Base-by-base conservation (phyloP, 1,139 yeast species). In the Yamadazyma dendronema region DNA sequence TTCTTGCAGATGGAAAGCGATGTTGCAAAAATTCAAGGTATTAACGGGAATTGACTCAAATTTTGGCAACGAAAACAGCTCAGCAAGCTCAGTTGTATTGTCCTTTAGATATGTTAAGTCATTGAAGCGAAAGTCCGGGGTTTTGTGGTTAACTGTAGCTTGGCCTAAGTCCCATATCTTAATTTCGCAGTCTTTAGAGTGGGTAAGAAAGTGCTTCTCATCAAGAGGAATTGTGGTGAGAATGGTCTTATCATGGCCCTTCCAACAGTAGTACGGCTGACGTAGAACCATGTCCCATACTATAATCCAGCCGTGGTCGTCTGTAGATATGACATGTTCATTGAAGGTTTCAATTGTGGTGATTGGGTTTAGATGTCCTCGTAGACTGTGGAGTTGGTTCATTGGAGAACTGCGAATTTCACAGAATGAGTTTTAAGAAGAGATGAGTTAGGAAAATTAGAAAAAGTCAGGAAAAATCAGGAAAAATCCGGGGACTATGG, bases 21-120 rank as follows among this genome's bases (percentile, higher is more conserved):
- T 72, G 47, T 79, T 79, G 42, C 80, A 65, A 49, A 75, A 80
- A 49, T 79, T 79, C 45, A 79, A 57, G 1, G 79, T 56, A 51
- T 80, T 80, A 15, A 77, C 76, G 0, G 84, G 84, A 37, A 77
- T 54, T 24, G 69, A 68, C 37, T 64, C 34, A 34, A 28, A 40
- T 5, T 38, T 34, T 3, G 62, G 62, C 13, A 38, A 15, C 14
- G 59, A 57, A 32, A 35, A 53, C 12, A 37, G 30, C 15, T 27
- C 21, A 7, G 36, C 22, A n/a, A 48, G 36, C 11, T 40, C 40
- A 3, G 34, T 12, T 3, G 37, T 34, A 26, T 47, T 43, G 35
- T 46, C 43, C 12, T 28, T 33, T 25, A 42, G 33, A 23, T 45
- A 44, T 6, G 36, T 38, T 14, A 47, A 11, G 8, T 42, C 44